Evolutionary conservation across 2,329 filamentous ascomycete species (phyloP).

Genomic region (Penicillium sp.): DNA sequence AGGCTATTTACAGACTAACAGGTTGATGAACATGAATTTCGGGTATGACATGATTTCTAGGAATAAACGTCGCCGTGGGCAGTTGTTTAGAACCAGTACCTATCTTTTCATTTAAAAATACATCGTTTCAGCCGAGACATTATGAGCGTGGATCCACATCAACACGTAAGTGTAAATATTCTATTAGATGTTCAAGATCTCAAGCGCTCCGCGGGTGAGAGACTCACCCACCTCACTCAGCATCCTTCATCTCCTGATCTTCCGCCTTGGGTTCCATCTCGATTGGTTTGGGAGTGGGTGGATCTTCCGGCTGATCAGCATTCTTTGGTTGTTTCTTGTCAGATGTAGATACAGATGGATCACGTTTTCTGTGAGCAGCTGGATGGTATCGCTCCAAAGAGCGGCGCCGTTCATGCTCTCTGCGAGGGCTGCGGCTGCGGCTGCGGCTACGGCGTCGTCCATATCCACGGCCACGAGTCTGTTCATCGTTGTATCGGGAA

Average conservation of each 20-base stretch:
- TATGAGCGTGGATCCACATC: neutral
- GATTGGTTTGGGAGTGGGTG: slow-evolving; percentile 17
- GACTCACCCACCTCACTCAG: slow-evolving; percentile 33
- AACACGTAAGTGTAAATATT: neutral
- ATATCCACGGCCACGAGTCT: slow-evolving; percentile 32
- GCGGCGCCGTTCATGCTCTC: slow-evolving; percentile 43
- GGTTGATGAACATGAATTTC: neutral
- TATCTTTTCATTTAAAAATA: neutral
- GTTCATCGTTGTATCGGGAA: slow-evolving; percentile 14
- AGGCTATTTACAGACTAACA: neutral
- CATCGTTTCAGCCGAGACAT: neutral
- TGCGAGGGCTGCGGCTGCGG: slow-evolving; percentile 24
- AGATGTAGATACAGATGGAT: slow-evolving; percentile 44
- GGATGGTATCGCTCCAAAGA: slow-evolving; percentile 49
- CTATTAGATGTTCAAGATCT: neutral
- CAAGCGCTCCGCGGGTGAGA: neutral
- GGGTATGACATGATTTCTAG: neutral
- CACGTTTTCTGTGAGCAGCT: slow-evolving; percentile 41
- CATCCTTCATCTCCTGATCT: slow-evolving; percentile 24
- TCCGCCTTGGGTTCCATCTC: slow-evolving; percentile 2
- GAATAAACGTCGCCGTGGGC: neutral
- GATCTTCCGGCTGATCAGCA: slow-evolving; percentile 38
- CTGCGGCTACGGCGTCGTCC: slow-evolving; percentile 30
- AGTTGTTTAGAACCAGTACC: neutral
- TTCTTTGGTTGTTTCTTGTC: slow-evolving; percentile 44